These are phyloP conservation scores for Rosa persica DNA, from an alignment of 306 rosid species.

Conservation along the genomic window DNA sequence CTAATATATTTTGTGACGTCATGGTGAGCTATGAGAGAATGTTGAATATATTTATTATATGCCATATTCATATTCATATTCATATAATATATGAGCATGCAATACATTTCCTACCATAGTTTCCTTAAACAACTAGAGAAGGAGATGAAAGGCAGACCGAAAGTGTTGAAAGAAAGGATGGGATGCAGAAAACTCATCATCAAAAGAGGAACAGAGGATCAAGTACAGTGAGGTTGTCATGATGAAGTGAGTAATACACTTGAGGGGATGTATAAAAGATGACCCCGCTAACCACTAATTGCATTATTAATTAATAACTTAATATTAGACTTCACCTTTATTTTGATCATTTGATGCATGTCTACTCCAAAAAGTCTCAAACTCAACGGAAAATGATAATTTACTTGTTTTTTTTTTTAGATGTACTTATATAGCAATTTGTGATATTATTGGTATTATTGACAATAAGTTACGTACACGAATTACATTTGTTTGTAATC, in stretches of 20 bases:
- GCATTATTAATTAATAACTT: constrained; percentile 38
- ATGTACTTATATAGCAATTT: no score
- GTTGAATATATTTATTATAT: not conserved
- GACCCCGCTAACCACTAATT: constrained; percentile 55
- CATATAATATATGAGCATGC: not conserved
- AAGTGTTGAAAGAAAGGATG: constrained; percentile 37
- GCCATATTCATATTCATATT: not conserved
- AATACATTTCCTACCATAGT: not conserved
- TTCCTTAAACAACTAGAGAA: not conserved
- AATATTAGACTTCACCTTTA: constrained; percentile 36
- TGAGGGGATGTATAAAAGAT: constrained; percentile 46
- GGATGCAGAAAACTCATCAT: constrained; percentile 23
- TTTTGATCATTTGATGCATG: constrained; percentile 18
- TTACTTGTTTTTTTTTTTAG: not conserved
- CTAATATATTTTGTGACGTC: not conserved
- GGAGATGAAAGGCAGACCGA: constrained; percentile 24
- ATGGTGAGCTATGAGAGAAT: not conserved
- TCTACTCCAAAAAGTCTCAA: not conserved
- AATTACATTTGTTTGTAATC: no score
- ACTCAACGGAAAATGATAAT: not conserved
- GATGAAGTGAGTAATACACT: constrained; percentile 55
- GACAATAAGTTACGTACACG: no score
- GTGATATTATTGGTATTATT: no score
- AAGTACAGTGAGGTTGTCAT: constrained; percentile 50
- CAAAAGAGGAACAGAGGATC: constrained; percentile 22